Base-by-base conservation (phyloP, 352 stramenopile genomes). In the Pythium brachiatum region DNA sequence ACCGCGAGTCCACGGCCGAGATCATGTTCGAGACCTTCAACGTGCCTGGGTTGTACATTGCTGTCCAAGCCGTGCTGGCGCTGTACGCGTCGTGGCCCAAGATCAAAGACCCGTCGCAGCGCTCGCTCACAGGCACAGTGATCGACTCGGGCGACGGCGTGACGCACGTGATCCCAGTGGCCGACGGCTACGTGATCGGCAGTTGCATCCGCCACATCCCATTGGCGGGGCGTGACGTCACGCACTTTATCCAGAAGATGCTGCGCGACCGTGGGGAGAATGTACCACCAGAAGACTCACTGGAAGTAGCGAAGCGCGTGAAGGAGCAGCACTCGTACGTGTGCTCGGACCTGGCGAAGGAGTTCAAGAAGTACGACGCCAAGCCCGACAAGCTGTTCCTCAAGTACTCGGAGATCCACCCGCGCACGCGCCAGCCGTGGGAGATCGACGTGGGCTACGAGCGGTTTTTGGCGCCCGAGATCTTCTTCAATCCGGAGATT, bases 11-110 rank as follows among this genome's bases (percentile, higher is more conserved):
- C 53, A 98, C 94, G 31, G 95, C 92, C 32, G 93, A 98, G 79
- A 97, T 98, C 74, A 98, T 98, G 92, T 98, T 98, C 60, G 94
- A 98, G 76, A 98, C 94, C 26, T 98, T 98, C 69, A 98, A 98
- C 69, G 94, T 98, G 3, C 94, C 94, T 0, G 92, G 88, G 0
- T 73, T 98, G 20, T 98, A 98, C 78, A 98, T 98, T 61, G 90
- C 87, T n/a, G 88, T 97, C 27, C 95, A 99, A 70, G 95, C 95
- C 11, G 94, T 99, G 51, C 72, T 99, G 51, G 93, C 94, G 23
- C 79, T 98, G 25, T 96, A 96, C 59, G 95, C 95, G 18, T 97
- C 87, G 29, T 98, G 93, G 92, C 92, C 94, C 27, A 92, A 92
- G 64, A 91, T 97, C 55, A 88, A 89, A 60, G 83, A 95, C 62